These are phyloP conservation scores for Noccaea caerulescens DNA, from an alignment of 345 rosid species.

Conservation along the genomic window DNA sequence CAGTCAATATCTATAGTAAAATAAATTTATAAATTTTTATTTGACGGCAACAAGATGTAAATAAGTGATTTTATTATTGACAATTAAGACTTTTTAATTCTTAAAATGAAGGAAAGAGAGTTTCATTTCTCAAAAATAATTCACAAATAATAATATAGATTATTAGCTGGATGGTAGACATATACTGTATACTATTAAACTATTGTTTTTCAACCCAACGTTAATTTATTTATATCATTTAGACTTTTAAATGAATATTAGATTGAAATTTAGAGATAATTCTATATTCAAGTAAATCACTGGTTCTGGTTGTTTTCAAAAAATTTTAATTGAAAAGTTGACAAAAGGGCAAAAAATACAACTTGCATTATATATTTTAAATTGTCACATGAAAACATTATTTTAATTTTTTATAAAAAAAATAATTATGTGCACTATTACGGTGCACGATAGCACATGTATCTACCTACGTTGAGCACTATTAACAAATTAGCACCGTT, in stretches of 20 bases:
- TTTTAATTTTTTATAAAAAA: background rate
- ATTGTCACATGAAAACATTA: constrained; percentile 13
- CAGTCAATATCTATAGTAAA: too few relatives aligned
- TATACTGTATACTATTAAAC: too few relatives aligned
- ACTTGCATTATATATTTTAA: constrained; percentile 25
- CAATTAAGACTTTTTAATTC: too few relatives aligned
- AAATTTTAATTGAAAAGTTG: background rate
- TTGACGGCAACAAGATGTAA: too few relatives aligned
- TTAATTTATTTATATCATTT: background rate
- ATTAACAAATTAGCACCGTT: constrained; percentile 45
- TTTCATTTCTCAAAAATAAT: too few relatives aligned
- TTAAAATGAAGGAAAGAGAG: too few relatives aligned
- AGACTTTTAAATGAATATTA: background rate
- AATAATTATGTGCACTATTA: constrained; percentile 34
- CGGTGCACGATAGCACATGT: constrained; percentile 40
- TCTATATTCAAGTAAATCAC: background rate
- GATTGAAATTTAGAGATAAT: background rate
- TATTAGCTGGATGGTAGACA: too few relatives aligned
- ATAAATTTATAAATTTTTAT: too few relatives aligned
- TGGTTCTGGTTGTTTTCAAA: constrained; percentile 4
- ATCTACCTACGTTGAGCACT: background rate
- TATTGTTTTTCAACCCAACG: background rate
- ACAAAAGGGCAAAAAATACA: constrained; percentile 22
- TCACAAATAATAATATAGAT: too few relatives aligned
- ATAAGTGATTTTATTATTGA: too few relatives aligned